Base-by-base conservation (phyloP, 106 monocot species). In the Dioscorea alata region DNA sequence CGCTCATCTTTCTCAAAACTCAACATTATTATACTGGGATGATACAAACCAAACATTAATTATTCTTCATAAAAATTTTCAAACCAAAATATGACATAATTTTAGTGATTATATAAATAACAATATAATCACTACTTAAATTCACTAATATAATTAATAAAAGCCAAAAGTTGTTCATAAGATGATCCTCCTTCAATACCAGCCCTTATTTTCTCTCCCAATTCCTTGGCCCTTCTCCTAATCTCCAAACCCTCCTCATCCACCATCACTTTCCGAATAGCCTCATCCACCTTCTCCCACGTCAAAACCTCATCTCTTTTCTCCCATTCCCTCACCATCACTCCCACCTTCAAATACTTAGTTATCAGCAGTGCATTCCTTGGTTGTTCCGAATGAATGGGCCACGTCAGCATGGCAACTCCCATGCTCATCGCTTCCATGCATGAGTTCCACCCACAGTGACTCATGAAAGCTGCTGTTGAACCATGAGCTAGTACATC, bases 301-400 rank as follows among this genome's bases (percentile, higher is more conserved):
- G 18, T 0, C 53, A 73, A 31, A 9, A 73, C 5, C 76, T 80
- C 80, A 31, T 33, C 24, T 42, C 76, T 32, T 6, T 8, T 18
- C 0, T 28, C 73, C 84, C 84, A 84, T 4, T 72, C 80, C 54
- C 64, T 72, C 23, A 70, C 61, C 20, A 57, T 17, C 20, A 80
- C 20, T 17, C 79, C 83, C 21, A 61, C 68, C 67, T 71, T 68
- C n/a, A 79, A 60, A 20, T 65, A 65, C 50, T 73, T 52, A 18
- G 65, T 64, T n/a, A 84, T 68, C 2, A 84, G 10, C 49, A 69
- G 24, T 0, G 79, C 71, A 61, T 84, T 76, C 65, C 69, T 25
- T 15, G 84, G 84, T 69, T 84, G 84, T 52, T 78, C 83, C 0
- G 83, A 69, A 13, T 66, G 84, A 80, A 84, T 80, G 8, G 84